These are phyloP conservation scores for Thelephora ganbajun DNA, from an alignment of 768 basidiomycete species.

Conservation along the genomic window DNA sequence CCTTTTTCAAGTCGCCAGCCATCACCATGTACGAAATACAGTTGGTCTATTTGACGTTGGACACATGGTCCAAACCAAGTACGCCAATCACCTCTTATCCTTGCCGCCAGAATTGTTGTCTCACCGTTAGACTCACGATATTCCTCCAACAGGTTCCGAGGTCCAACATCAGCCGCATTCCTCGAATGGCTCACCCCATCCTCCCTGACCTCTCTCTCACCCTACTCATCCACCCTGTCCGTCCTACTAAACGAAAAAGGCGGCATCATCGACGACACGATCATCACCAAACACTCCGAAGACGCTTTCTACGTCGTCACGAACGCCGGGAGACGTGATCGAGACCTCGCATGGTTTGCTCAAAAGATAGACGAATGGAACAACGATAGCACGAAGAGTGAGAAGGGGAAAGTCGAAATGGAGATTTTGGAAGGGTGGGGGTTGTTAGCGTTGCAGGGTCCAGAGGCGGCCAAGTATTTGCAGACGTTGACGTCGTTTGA, in stretches of 20 bases:
- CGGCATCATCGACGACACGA: slow-evolving; percentile 92
- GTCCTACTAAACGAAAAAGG: slow-evolving; percentile 81
- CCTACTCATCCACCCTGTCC: slow-evolving; percentile 74
- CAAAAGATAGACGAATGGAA: slow-evolving; percentile 72
- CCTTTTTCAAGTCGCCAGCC: slow-evolving; percentile 56
- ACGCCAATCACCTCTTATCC: slow-evolving; percentile 9
- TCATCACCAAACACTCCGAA: slow-evolving; percentile 74
- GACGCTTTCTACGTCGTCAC: slow-evolving; percentile 91
- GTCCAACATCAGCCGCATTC: slow-evolving; percentile 64
- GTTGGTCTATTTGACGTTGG: slow-evolving; percentile 94
- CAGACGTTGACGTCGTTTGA: slow-evolving; percentile 68
- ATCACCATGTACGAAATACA: slow-evolving; percentile 71
- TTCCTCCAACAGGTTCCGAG: slow-evolving; percentile 49
- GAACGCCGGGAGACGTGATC: slow-evolving; percentile 77
- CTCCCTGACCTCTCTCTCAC: slow-evolving; percentile 48
- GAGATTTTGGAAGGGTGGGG: slow-evolving; percentile 79
- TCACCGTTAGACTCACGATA: neutral
- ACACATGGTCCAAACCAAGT: slow-evolving; percentile 96
- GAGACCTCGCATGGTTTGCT: slow-evolving; percentile 70
- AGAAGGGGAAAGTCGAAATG: slow-evolving; percentile 56
- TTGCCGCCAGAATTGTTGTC: neutral
- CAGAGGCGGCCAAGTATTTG: slow-evolving; percentile 66
- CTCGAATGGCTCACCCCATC: slow-evolving; percentile 87
- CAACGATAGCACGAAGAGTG: slow-evolving; percentile 27
- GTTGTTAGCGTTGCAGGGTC: slow-evolving; percentile 85